Evolutionary conservation across 2,329 filamentous ascomycete species (phyloP).

Genomic region (Venturia effusa): DNA sequence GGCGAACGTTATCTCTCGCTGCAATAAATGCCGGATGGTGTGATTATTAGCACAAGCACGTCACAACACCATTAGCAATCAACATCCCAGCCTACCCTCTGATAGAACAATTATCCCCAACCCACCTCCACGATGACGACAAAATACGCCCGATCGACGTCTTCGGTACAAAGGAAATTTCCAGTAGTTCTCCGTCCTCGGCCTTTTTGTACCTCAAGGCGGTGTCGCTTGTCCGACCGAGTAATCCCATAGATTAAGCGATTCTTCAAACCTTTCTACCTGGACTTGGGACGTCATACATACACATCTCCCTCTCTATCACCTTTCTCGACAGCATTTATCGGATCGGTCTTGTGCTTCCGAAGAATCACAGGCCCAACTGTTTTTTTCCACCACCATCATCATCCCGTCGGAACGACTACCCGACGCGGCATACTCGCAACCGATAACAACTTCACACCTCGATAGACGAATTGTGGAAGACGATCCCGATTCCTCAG

Average conservation of each 20-base stretch:
- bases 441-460: background rate
- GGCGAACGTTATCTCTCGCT: background rate
- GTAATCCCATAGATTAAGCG: background rate
- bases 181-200: background rate
- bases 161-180: background rate
- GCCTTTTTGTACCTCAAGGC: background rate
- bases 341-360: background rate
- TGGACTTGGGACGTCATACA: background rate
- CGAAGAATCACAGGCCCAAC: background rate
- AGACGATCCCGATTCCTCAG: background rate
- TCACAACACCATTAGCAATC: slow-evolving; percentile 2
- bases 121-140: background rate
- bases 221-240: background rate
- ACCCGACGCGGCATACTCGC: background rate
- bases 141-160: background rate
- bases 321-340: no score
- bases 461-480: background rate
- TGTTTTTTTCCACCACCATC: background rate
- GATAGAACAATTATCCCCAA: background rate
- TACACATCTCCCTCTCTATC: background rate
- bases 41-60: background rate
- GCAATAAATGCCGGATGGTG: background rate
- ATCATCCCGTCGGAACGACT: background rate
- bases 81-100: background rate
- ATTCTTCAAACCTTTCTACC: background rate